Evolutionary conservation across 148 eudicot genomes (phyloP).

Genomic region (Rhododendron henanense): DNA sequence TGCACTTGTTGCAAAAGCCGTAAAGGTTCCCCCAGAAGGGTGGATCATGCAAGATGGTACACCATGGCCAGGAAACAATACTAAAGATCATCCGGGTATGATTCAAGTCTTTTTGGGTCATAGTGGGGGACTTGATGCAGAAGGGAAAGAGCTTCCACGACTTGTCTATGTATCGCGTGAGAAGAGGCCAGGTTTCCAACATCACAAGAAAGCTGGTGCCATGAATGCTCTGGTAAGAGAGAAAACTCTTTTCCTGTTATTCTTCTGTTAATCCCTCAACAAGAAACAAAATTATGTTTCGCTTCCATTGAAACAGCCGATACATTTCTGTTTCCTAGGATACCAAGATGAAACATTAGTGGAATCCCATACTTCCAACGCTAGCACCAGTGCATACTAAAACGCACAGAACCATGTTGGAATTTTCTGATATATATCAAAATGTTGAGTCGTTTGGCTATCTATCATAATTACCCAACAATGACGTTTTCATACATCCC

Average conservation of each 20-base stretch:
- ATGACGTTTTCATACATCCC: background rate
- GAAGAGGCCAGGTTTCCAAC: slow-evolving; percentile 98
- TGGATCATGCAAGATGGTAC: slow-evolving; percentile 99
- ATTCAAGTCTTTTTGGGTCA: slow-evolving; percentile 97
- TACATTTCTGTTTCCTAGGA: background rate
- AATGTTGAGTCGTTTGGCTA: background rate
- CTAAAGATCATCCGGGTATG: slow-evolving; percentile 98
- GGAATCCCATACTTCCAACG: background rate
- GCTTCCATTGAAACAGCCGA: no score
- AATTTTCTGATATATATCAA: no score
- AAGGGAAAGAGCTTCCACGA: slow-evolving; percentile 98
- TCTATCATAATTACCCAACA: background rate
- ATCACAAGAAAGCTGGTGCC: slow-evolving; percentile 99
- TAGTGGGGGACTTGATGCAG: slow-evolving; percentile 88
- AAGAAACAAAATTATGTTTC: background rate
- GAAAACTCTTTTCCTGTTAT: background rate
- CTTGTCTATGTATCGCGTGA: slow-evolving; percentile 98
- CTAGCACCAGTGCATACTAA: no score
- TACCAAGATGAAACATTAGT: background rate
- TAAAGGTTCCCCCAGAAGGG: slow-evolving; percentile 84
- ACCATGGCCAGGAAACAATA: slow-evolving; percentile 99
- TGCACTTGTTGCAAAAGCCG: slow-evolving; percentile 87
- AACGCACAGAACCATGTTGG: background rate
- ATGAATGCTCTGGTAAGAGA: slow-evolving; percentile 95
- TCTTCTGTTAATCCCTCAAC: background rate